Base-by-base conservation (phyloP, 179 eudicot genomes). In the Silene vulgaris region DNA sequence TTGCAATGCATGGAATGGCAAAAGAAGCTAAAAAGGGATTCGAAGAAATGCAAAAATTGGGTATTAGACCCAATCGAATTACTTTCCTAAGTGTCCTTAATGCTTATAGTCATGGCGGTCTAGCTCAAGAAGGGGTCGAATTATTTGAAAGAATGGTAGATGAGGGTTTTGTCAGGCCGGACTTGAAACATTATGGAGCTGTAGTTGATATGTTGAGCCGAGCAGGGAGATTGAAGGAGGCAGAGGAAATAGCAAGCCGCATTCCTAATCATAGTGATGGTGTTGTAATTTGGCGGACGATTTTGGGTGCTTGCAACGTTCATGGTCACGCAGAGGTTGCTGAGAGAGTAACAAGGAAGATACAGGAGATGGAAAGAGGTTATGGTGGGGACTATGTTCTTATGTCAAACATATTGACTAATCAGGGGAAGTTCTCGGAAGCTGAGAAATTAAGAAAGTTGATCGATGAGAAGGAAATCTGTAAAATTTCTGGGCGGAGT, bases 381-480 rank as follows among this genome's bases (percentile, higher is more conserved):
- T 85, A 89, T 73, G 90, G 91, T 4, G 92, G 90, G 29, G 92
- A 91, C 40, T 91, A 91, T 75, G 90, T 88, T 74, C 84, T 91
- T 71, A 65, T 87, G 81, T 88, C 90, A 3, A 90, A 88, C 43
- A 80, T 87, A 73, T 82, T 88, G 76, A 78, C 86, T 16, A 78
- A 83, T 62, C 73, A 16, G 26, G 90, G 90, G 11, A 84, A 85
- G 78, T 87, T 82, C 79, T 78, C 26, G 3, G 91, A 88, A 80
- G 87, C 90, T 26, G 86, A 89, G 82, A 82, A 71, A 32, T 69
- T 85, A 48, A 85, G 91, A 76, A 57, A 62, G 63, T 21, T 70
- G 68, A 88, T 88, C 88, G 85, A 85, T 52, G 70, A 72, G 37
- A 83, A 81, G 69, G 71, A 63, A 56, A 85, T 86, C 23, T 68